Evolutionary conservation across 106 monocot species (phyloP).

Genomic region (Dendrobium nobile): DNA sequence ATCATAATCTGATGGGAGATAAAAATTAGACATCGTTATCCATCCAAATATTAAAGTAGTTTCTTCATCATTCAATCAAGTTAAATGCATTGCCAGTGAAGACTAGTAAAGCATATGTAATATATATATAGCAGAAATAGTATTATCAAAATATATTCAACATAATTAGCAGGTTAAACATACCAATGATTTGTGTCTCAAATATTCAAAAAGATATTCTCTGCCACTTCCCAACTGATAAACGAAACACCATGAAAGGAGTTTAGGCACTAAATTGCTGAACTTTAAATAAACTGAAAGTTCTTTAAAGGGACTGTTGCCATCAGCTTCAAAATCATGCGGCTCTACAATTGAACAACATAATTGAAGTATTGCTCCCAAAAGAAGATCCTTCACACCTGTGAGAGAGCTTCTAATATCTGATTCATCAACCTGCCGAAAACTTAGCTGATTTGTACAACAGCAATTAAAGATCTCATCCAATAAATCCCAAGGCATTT

Average conservation of each 20-base stretch:
- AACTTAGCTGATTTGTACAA: background rate
- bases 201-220: slow-evolving; percentile 29
- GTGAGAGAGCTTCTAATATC: slow-evolving; percentile 8
- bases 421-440: slow-evolving; percentile 7
- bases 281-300: slow-evolving; percentile 22
- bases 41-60: background rate
- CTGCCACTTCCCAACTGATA: slow-evolving; percentile 9
- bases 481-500: slow-evolving; percentile 46
- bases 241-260: slow-evolving; percentile 33
- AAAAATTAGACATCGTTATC: background rate
- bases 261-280: slow-evolving; percentile 32
- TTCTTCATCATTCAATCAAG: background rate
- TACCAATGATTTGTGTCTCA: slow-evolving; percentile 63
- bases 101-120: background rate
- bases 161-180: background rate
- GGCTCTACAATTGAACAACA: slow-evolving; percentile 45
- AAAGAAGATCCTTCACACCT: slow-evolving; percentile 19
- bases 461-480: slow-evolving; percentile 3
- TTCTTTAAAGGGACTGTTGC: slow-evolving; percentile 15
- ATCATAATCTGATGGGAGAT: slow-evolving; percentile 52
- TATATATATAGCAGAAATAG: background rate
- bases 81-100: background rate
- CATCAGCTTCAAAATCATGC: slow-evolving; percentile 18
- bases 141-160: slow-evolving; percentile 2
- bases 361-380: slow-evolving; percentile 37